Evolutionary conservation across 148 eudicot species (phyloP), one percentile per base, ranked within the genome.

Genomic region (Pouteria glomerata): DNA sequence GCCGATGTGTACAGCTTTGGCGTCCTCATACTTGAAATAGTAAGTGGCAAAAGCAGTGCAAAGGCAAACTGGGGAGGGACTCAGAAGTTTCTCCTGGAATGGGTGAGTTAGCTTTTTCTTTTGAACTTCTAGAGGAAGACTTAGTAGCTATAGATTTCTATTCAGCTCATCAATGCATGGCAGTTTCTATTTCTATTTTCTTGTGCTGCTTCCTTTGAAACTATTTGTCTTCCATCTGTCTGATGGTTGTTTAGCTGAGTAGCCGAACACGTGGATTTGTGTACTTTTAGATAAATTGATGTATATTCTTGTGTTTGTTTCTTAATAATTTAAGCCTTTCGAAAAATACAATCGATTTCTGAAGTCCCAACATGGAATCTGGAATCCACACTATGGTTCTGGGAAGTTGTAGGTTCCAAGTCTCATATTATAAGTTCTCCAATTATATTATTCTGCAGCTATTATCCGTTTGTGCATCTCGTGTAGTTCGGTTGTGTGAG

Each of bases 1-100:
- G 97, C 98, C 2, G 98, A 95, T 74, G 90, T 95, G 27, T 95
- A 95, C 78, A 95, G 98, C 85, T 95, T 86, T 70, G 98, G 98
- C 27, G 85, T 95, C 37, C 89, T 95, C 52, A 68, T 87, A 52
- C 86, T 95, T 64, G 96, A 95, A 82, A 73, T 85, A 24, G 57
- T 95, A 70, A 95, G 89, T 67, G 97, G 97, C 66, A 87, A 74
- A 80, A 83, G 92, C 78, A 86, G 88, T 73, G 69, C 84, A 6
- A 81, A 77, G 73, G 69, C 81, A 41, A 77, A 74, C 67, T 87
- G 86, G 81, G 92, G 87, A 70, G 95, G 86, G 59, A 78, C 66
- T 48, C 75, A 82, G 58, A 91, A 87, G 72, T 66, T 80, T 67
- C 92, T 93, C 50, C 80, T 93, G 5, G 97, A 93, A 86, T 86